phyloP scores from a whole-genome alignment of 208 protist species.

The Trypanosoma congolense region DNA sequence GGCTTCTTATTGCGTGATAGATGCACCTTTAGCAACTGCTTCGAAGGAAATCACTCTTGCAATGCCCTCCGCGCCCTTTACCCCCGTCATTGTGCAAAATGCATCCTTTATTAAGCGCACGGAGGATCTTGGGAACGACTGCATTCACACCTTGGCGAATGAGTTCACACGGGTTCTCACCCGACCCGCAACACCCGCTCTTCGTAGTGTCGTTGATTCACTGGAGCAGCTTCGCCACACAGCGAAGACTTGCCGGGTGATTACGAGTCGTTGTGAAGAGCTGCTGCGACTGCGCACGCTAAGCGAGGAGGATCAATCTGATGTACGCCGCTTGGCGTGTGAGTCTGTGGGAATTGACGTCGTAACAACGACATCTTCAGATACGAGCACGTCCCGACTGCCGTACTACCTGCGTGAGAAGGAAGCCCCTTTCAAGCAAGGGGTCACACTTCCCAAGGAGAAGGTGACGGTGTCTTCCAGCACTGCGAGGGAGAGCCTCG shows the following conservation, averaged over 20 bases:
- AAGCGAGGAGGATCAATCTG: slow-evolving; percentile 15
- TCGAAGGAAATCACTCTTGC: slow-evolving; percentile 32
- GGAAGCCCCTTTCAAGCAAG: slow-evolving; percentile 5
- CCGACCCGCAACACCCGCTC: slow-evolving; percentile 14
- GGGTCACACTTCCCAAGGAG: slow-evolving; percentile 20
- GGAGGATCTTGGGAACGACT: slow-evolving; percentile 54
- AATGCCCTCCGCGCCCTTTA: slow-evolving; percentile 24
- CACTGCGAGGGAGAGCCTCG: background rate
- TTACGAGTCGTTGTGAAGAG: slow-evolving; percentile 11
- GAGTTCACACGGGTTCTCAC: slow-evolving; percentile 55
- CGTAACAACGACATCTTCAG: background rate
- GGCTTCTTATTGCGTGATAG: slow-evolving; percentile 50
- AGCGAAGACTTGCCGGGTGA: background rate
- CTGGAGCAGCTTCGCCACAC: slow-evolving; percentile 13
- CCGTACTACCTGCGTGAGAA: slow-evolving; percentile 53
- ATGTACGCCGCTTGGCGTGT: slow-evolving; percentile 6
- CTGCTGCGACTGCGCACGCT: slow-evolving; percentile 16
- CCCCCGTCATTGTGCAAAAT: slow-evolving; percentile 47
- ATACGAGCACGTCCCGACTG: slow-evolving; percentile 15
- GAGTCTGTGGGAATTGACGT: slow-evolving; percentile 8
- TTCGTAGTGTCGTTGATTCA: slow-evolving; percentile 10
- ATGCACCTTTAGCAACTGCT: slow-evolving; percentile 42
- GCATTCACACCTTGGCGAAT: slow-evolving; percentile 55
- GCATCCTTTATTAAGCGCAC: slow-evolving; percentile 48
- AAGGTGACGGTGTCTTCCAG: background rate